phyloP scores from a whole-genome alignment of 768 basidiomycete species.

The Clitopilus hobsonii region DNA sequence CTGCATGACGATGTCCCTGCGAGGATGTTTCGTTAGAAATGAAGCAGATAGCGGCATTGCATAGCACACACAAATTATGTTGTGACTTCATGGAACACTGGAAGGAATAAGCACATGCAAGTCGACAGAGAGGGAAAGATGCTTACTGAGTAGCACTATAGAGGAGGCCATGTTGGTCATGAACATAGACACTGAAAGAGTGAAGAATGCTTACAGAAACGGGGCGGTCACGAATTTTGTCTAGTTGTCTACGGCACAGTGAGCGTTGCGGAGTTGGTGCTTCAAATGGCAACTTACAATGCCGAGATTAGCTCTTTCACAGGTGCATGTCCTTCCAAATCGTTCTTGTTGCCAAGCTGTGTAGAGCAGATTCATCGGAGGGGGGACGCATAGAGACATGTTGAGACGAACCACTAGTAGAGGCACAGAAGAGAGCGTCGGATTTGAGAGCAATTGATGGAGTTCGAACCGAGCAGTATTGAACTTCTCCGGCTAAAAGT shows the following conservation, averaged over 20 bases:
- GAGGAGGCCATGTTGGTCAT: background rate
- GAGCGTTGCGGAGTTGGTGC: background rate
- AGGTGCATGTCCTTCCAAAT: slow-evolving; percentile 67
- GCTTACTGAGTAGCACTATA: slow-evolving; percentile 76
- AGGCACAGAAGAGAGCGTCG: slow-evolving; percentile 66
- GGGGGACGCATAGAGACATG: too few relatives aligned
- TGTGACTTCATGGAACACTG: slow-evolving; percentile 97
- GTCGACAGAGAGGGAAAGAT: background rate
- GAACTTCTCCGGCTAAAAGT: slow-evolving; percentile 69
- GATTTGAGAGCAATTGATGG: slow-evolving; percentile 69
- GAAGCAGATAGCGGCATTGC: background rate
- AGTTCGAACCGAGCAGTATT: slow-evolving; percentile 81
- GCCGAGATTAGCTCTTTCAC: slow-evolving; percentile 82
- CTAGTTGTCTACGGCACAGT: slow-evolving; percentile 50
- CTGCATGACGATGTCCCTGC: slow-evolving; percentile 79
- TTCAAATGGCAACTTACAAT: slow-evolving; percentile 43
- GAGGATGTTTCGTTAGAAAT: slow-evolving; percentile 2
- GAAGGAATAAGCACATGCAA: slow-evolving; percentile 3
- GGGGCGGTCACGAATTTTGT: slow-evolving; percentile 73
- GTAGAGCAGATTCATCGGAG: too few relatives aligned
- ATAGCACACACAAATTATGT: slow-evolving; percentile 71
- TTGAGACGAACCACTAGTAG: slow-evolving; percentile 59
- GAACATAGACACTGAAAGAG: slow-evolving; percentile 1
- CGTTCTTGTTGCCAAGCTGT: slow-evolving; percentile 92
- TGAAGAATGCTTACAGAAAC: slow-evolving; percentile 68